Conservation (phyloP, 768 basidiomycete species). For the Boletus sp. region DNA sequence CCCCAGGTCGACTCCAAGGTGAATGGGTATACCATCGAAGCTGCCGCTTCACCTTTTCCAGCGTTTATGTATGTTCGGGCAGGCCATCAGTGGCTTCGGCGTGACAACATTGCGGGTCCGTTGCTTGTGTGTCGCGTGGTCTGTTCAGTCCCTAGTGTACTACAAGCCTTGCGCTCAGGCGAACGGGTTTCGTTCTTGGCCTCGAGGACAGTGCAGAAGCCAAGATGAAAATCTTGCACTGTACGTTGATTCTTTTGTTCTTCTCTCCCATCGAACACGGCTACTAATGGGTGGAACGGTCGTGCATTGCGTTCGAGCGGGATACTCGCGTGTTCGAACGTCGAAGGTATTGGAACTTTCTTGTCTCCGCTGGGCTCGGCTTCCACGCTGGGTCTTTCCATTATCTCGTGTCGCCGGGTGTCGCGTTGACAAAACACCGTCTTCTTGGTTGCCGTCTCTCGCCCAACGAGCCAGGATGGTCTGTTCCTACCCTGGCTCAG, state of each 20-base stretch:
- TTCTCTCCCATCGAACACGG: neutral
- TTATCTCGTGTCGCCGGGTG: conserved; percentile 64
- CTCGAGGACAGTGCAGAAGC: conserved; percentile 36
- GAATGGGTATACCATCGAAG: conserved; percentile 34
- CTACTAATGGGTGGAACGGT: conserved; percentile 22
- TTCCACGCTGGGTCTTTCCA: conserved; percentile 70
- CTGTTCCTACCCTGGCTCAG: conserved; percentile 4
- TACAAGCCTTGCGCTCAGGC: conserved; percentile 45
- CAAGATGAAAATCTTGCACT: conserved; percentile 43
- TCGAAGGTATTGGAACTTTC: conserved; percentile 60
- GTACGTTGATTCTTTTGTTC: conserved; percentile 33
- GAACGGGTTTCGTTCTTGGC: conserved; percentile 43
- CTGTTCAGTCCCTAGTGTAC: no score
- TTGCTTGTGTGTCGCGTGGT: neutral
- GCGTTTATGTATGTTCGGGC: conserved; percentile 40
- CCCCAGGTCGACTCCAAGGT: conserved; percentile 20
- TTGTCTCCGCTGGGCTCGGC: conserved; percentile 64
- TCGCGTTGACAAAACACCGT: conserved; percentile 61
- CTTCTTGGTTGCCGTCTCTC: conserved; percentile 56
- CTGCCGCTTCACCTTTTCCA: conserved; percentile 43
- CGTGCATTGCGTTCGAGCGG: neutral
- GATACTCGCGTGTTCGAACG: conserved; percentile 3
- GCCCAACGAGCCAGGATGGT: conserved; percentile 72
- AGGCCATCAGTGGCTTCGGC: conserved; percentile 42
- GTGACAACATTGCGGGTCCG: conserved; percentile 42